These are phyloP conservation scores for Cyclotella distinguenda DNA, from an alignment of 108 stramenopile genomes.

Conservation along the genomic window DNA sequence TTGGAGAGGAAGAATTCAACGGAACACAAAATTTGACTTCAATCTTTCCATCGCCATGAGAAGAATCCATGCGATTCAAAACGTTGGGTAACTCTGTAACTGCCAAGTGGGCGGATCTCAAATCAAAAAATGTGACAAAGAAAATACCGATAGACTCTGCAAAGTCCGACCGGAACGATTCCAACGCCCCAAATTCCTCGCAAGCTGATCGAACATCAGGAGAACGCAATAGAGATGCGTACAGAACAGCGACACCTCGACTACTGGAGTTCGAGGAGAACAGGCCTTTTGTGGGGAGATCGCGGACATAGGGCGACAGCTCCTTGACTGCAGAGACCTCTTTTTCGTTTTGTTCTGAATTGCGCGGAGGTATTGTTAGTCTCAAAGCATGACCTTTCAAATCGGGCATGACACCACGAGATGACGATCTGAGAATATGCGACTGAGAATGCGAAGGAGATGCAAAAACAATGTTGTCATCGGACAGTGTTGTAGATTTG, in stretches of 20 bases:
- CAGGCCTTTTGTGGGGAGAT: background rate
- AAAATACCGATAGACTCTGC: conserved; percentile 65
- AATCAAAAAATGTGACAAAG: conserved; percentile 83
- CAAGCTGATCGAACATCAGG: conserved; percentile 70
- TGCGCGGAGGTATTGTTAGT: background rate
- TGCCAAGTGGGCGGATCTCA: conserved; percentile 78
- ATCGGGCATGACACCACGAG: conserved; percentile 19
- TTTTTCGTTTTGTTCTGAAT: conserved; percentile 19
- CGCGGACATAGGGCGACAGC: conserved; percentile 35
- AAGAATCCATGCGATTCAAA: conserved; percentile 29
- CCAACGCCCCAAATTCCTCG: conserved; percentile 75
- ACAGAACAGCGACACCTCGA: conserved; percentile 69
- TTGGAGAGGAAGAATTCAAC: conserved; percentile 73
- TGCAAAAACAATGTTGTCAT: conserved; percentile 12
- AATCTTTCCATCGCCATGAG: conserved; percentile 19
- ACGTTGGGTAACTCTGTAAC: conserved; percentile 61
- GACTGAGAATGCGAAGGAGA: conserved; percentile 10
- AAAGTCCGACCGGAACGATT: conserved; percentile 78
- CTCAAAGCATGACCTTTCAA: no score
- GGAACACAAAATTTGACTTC: conserved; percentile 81
- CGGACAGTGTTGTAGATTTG: conserved; percentile 8
- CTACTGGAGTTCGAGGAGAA: conserved; percentile 26
- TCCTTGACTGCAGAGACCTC: conserved; percentile 28
- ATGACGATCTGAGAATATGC: conserved; percentile 4
- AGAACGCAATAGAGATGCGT: conserved; percentile 45